Evolutionary conservation across 2,329 filamentous ascomycete genomes (phyloP).

Genomic region (Ilyonectria destructans): DNA sequence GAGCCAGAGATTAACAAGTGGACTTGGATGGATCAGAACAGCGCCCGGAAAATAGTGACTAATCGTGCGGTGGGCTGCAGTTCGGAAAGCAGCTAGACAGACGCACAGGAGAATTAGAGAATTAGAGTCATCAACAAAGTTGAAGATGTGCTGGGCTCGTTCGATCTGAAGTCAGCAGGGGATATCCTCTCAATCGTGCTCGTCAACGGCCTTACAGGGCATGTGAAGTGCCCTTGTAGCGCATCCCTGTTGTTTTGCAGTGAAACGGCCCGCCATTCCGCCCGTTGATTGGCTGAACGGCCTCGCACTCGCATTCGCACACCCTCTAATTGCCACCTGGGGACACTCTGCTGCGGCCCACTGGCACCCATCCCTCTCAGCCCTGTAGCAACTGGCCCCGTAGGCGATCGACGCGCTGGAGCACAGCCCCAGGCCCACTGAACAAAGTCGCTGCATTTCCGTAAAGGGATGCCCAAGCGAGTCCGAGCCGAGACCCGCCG

Average conservation of each 20-base stretch:
- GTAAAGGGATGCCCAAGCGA: constrained; percentile 3
- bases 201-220: too few relatives aligned
- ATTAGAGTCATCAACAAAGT: too few relatives aligned
- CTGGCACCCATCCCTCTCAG: background rate
- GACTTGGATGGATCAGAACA: background rate
- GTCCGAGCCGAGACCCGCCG: constrained; percentile 3
- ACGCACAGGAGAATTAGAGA: too few relatives aligned
- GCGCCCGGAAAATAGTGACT: background rate
- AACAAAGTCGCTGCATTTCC: constrained; percentile 11
- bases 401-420: background rate
- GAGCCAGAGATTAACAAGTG: background rate
- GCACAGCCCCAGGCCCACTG: constrained; percentile 5
- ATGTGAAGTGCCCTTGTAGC: background rate
- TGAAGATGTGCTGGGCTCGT: too few relatives aligned
- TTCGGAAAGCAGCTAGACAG: too few relatives aligned
- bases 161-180: too few relatives aligned
- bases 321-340: background rate
- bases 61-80: too few relatives aligned
- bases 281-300: background rate
- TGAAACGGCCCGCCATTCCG: background rate
- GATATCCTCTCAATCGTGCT: background rate
- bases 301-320: constrained; percentile 23
- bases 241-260: background rate
- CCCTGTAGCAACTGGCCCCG: background rate
- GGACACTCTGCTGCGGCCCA: background rate